Base-by-base conservation (phyloP, 2,329 filamentous ascomycete species). In the Paecilomyces fulvus region DNA sequence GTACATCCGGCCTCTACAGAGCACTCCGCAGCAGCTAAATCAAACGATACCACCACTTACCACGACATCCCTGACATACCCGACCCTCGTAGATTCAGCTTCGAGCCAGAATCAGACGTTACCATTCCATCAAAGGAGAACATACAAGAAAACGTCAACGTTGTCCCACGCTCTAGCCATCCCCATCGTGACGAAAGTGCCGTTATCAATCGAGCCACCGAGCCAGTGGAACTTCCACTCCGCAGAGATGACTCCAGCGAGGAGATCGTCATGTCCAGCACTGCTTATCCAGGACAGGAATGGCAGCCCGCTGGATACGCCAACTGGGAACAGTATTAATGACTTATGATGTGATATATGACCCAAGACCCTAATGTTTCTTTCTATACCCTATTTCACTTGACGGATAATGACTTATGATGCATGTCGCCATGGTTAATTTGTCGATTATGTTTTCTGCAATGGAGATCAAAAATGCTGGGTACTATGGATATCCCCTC, bases 241-340 rank as follows among this genome's bases (percentile, higher is more conserved):
- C 60, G 66, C 6, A 61, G 64, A 46, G 67, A 75, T 53, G 68
- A 74, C 56, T 71, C 69, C 11, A 74, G 73, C 28, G 77, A 79
- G 51, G 74, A 78, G 55, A 72, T 77, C 30, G 58, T 74, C 23
- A 79, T 79, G 76, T 75, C 73, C 5, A 73, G 74, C n/a, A 78
- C 77, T 1, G 68, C 75, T 17, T 79, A 78, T 62, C 77, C 77
- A 1, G 77, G 76, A 9, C 75, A 77, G 66, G 74, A 77, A 62
- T 78, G 75, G 75, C 68, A 64, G 56, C 75, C 75, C 12, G 53
- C 56, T 51, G 60, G 60, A 4, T 61, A 53, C 49, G 50, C 53
- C 20, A 49, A 58, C 25, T 60, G 58, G 57, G 55, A 55, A 33
- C 56, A 57, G 25, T 60, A 60, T 53, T 61, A 55, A 57, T 30